Base-by-base conservation (phyloP, 2,329 filamentous ascomycete species). In the Thelonectria olida region DNA sequence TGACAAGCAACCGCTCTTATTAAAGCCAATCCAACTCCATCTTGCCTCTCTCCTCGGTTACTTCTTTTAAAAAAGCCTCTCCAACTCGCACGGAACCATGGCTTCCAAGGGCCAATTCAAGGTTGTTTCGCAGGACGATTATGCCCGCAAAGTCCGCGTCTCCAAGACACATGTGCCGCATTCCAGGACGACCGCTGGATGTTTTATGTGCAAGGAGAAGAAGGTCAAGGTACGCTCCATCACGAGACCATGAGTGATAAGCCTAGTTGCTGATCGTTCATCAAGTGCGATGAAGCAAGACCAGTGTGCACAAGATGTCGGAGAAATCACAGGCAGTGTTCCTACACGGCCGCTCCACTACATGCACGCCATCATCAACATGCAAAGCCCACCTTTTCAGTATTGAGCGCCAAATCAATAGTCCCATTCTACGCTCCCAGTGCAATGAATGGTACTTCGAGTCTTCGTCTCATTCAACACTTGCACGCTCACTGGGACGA, bases 181-280 rank as follows among this genome's bases (percentile, higher is more conserved):
- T 7, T 44, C 51, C 8, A 60, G 54, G 23, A 50, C 51, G 17
- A 39, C 25, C n/a, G 20, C 38, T 3, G 57, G 57, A 17, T 60
- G 57, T 44, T 28, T 51, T 17, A 34, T 54, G 38, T 60, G 51
- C 25, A 60, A 60, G 57, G 38, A 39, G 12, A 60, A 55, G 28
- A 60, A 60, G 27, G 57, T 54, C 51, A 60, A 60, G 51, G 57
- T 47, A 13, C 7, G 57, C 13, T 7, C n/a, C 13, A 9, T 36
- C 7, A 15, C 12, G n/a, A n/a, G n/a, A n/a, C 4, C 5, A 19
- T 41, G 17, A 20, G 20, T 19, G 36, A n/a, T n/a, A n/a, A n/a
- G n/a, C n/a, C n/a, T n/a, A n/a, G n/a, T n/a, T n/a, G n/a, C n/a
- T n/a, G n/a, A n/a, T n/a, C n/a, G n/a, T n/a, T n/a, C 13, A 27